Conservation (phyloP, 1,284 basidiomycete genomes). For the Coniophora puteana region DNA sequence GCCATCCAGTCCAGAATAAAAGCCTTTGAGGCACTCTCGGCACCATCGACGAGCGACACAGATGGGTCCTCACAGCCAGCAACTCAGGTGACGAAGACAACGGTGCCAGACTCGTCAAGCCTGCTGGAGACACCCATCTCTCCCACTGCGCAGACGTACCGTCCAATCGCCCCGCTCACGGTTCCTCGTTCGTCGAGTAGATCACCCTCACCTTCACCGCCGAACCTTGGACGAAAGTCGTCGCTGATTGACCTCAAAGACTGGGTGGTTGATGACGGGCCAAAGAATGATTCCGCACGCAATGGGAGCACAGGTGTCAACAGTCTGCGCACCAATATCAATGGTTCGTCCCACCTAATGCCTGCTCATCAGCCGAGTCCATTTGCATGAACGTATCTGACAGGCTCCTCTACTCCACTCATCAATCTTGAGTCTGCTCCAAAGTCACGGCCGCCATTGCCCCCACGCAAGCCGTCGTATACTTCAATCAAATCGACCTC, state of each 20-base stretch:
- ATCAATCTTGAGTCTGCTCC: conserved; percentile 53
- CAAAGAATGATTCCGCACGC: conserved; percentile 23
- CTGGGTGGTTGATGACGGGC: conserved; percentile 68
- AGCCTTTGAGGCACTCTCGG: conserved; percentile 44
- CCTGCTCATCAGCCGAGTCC: too few species aligned
- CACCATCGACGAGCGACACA: conserved; percentile 11
- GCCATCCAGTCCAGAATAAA: conserved; percentile 55
- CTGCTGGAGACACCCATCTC: conserved; percentile 46
- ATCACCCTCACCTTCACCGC: conserved; percentile 52
- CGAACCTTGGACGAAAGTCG: conserved; percentile 49
- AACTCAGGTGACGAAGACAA: conserved; percentile 2
- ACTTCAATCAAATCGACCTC: conserved; percentile 40
- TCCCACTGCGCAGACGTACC: conserved; percentile 33
- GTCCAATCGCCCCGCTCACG: conserved; percentile 29
- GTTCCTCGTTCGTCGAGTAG: conserved; percentile 22
- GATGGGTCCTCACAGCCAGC: neutral
- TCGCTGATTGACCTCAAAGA: conserved; percentile 72
- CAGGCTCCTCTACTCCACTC: conserved; percentile 35
- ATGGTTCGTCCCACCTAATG: too few species aligned
- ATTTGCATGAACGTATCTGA: too few species aligned
- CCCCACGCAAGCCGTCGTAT: conserved; percentile 60
- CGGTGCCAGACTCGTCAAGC: conserved; percentile 21
- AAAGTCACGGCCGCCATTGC: conserved; percentile 48
- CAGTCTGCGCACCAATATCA: too few species aligned
- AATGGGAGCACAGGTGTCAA: conserved; percentile 15